Evolutionary conservation across 306 rosid genomes (phyloP).

Genomic region (Quercus engelmannii): DNA sequence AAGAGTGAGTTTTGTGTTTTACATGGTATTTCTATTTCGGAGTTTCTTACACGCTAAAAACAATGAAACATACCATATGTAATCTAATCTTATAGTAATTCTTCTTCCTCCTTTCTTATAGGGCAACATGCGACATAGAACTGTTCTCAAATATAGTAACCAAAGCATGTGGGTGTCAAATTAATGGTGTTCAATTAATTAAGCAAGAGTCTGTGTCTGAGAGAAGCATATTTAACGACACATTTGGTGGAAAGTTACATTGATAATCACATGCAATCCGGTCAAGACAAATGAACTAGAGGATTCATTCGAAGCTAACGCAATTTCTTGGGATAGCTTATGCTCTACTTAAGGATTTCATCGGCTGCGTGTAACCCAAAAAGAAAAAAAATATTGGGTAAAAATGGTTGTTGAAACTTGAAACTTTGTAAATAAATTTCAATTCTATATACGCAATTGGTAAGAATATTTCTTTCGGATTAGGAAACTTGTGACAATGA

Average conservation of each 20-base stretch:
- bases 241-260: constrained; percentile 28
- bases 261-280: constrained; percentile 17
- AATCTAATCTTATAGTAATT: not conserved
- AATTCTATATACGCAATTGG: not conserved
- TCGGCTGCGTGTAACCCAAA: not conserved
- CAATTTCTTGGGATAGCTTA: constrained; percentile 12
- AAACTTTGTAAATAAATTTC: not conserved
- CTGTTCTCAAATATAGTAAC: not conserved
- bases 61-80: too few species aligned
- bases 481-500: not conserved
- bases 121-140: not conserved
- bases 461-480: not conserved
- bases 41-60: not conserved
- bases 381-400: not conserved
- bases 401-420: not conserved
- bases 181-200: not conserved
- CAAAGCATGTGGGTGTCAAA: not conserved
- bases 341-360: constrained; percentile 8
- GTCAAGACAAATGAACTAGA: not conserved
- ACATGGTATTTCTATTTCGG: too few species aligned
- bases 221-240: not conserved
- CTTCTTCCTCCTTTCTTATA: not conserved
- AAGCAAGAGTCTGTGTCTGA: not conserved
- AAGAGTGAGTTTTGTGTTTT: too few species aligned
- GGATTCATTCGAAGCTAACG: constrained; percentile 1